A percentile compares a stretch with the other conserved stretches of the same genome.
These are phyloP conservation scores for Streptanthus diversifolius DNA, from an alignment of 345 rosid species.

Conservation along the genomic window DNA sequence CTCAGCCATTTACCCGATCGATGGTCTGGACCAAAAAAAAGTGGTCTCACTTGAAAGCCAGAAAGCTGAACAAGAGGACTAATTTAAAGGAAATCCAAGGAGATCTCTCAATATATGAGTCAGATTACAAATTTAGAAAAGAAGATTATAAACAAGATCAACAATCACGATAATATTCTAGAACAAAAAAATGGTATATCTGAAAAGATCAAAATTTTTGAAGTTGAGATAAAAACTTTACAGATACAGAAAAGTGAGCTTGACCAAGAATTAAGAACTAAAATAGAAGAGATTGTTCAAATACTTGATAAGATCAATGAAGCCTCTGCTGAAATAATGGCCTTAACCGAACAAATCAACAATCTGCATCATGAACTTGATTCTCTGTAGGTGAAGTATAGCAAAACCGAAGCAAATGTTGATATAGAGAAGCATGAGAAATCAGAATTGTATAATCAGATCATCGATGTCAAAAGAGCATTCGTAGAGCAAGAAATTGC, in stretches of 20 bases:
- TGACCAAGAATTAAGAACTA: slow-evolving; percentile 41
- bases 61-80: slow-evolving; percentile 50
- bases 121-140: slow-evolving; percentile 44
- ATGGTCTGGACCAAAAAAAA: slow-evolving; percentile 46
- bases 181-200: slow-evolving; percentile 48
- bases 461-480: slow-evolving; percentile 38
- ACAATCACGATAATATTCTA: slow-evolving; percentile 36
- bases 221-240: slow-evolving; percentile 41
- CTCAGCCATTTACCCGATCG: no score
- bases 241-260: slow-evolving; percentile 45
- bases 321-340: slow-evolving; percentile 43
- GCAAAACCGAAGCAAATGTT: slow-evolving; percentile 41
- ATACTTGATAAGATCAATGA: slow-evolving; percentile 37
- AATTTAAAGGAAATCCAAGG: slow-evolving; percentile 48
- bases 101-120: slow-evolving; percentile 46
- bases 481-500: slow-evolving; percentile 36
- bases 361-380: slow-evolving; percentile 51
- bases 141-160: slow-evolving; percentile 36
- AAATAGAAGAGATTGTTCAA: slow-evolving; percentile 37
- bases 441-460: slow-evolving; percentile 40
- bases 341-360: slow-evolving; percentile 40
- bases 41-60: slow-evolving; percentile 48
- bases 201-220: slow-evolving; percentile 37
- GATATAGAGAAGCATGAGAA: slow-evolving; percentile 51
- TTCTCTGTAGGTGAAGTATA: slow-evolving; percentile 42